Base-by-base conservation (phyloP, 1,284 basidiomycete species). In the Ganoderma multipileum region DNA sequence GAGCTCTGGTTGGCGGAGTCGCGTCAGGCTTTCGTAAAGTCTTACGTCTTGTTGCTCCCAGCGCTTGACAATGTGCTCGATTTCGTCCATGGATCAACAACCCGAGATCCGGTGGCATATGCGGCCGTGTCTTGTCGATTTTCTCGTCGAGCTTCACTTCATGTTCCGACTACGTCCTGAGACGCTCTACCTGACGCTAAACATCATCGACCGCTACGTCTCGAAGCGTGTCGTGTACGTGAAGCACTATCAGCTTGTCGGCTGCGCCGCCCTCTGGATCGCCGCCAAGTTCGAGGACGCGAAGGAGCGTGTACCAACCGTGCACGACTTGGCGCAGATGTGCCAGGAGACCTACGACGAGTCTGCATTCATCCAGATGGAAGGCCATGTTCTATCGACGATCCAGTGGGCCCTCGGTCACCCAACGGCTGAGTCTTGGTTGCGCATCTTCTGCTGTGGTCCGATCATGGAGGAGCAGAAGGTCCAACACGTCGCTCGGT, bases 221-320 rank as follows among this genome's bases (percentile, higher is more conserved):
- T 99, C 98, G 64, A 96, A 97, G 75, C 95, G 98, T 58, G 94
- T 99, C 74, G 98, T 99, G 66, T 99, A 96, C 84, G 96, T 97
- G 85, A 98, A 98, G 82, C 98, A 99, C 83, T 99, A 99, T 81
- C 98, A 99, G 80, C 93, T 99, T 63, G 97, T 99, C 64, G 98
- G 98, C 41, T 99, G 98, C 77, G 95, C 97, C 16, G 96, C 98
- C 26, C 87, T 99, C 5, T 97, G 97, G 96, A 99, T 99, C 75
- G 98, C 98, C 6, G 95, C 98, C 76, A 99, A 99, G 83, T 99
- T 98, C 77, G 98, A 99, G 83, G 98, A 99, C 79, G 93, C 97
- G 54, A 99, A 99, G 83, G 97, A 99, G 79, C 95, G 96, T 70
- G 96, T 99, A 2, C 98, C 98, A 12, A 94, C 95, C 1, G 94